These are phyloP conservation scores for Poa pratensis DNA, from an alignment of 176 grass and related monocot species.

Conservation along the genomic window DNA sequence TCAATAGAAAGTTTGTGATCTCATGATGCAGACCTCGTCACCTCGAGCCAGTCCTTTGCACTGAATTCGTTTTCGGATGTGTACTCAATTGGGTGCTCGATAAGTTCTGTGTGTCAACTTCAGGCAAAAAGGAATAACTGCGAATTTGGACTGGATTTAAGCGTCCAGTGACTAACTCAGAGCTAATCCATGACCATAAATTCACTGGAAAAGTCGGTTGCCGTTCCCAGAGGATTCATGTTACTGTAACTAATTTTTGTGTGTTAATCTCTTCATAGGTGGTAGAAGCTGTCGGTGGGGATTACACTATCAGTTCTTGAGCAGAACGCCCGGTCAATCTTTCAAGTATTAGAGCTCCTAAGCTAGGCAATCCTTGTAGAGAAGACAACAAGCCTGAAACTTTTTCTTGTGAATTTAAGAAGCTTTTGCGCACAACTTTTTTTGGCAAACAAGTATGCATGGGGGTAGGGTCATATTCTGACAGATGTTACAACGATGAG, in stretches of 20 bases:
- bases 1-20: too few species aligned
- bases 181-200: constrained; percentile 90
- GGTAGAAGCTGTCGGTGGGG: constrained; percentile 92
- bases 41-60: too few species aligned
- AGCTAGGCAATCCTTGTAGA: constrained; percentile 75
- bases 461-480: background rate
- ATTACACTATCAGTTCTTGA: constrained; percentile 87
- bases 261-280: constrained; percentile 62
- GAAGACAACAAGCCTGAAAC: constrained; percentile 69
- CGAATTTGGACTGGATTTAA: constrained; percentile 90
- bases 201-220: constrained; percentile 80
- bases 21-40: too few species aligned
- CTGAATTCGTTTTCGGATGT: too few species aligned
- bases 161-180: constrained; percentile 80
- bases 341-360: constrained; percentile 90
- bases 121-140: constrained; percentile 75
- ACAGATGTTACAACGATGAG: constrained; percentile 17
- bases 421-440: constrained; percentile 84
- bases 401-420: constrained; percentile 87
- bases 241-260: constrained; percentile 17
- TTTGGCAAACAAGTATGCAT: constrained; percentile 79
- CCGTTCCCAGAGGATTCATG: constrained; percentile 33
- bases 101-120: too few species aligned
- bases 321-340: constrained; percentile 92
- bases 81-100: too few species aligned